phyloP scores from a whole-genome alignment of 805 yeast species.

The Saccharomyces jurei region DNA sequence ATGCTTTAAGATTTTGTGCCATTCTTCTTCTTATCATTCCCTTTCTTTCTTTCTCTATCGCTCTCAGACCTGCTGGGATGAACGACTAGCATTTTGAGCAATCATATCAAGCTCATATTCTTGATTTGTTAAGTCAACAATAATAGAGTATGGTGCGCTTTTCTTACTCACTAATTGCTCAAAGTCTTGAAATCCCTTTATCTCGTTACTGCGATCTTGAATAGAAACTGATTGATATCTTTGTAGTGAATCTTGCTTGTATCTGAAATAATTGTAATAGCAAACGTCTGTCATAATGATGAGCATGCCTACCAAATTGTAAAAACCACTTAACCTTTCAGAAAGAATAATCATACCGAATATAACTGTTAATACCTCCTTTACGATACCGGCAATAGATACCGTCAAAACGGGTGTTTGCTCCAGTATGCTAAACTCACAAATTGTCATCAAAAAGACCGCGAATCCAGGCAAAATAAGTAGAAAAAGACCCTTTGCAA shows the following conservation, averaged over 20 bases:
- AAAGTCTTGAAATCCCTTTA: background rate
- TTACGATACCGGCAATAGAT: slow-evolving; percentile 86
- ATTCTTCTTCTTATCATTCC: background rate
- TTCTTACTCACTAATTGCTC: slow-evolving; percentile 2
- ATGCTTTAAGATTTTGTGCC: background rate
- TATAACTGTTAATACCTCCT: slow-evolving; percentile 77
- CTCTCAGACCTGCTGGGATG: background rate
- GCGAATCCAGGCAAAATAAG: slow-evolving; percentile 74
- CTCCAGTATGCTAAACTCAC: slow-evolving; percentile 77
- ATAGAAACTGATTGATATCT: background rate
- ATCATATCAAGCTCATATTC: slow-evolving; percentile 9
- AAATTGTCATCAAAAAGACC: slow-evolving; percentile 83
- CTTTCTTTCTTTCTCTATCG: background rate
- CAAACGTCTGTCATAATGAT: slow-evolving; percentile 71
- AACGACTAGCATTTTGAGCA: background rate
- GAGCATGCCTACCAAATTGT: slow-evolving; percentile 66
- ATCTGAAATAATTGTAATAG: slow-evolving; percentile 73
- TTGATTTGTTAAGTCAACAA: slow-evolving; percentile 4
- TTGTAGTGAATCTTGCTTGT: slow-evolving; percentile 13
- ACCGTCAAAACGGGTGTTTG: slow-evolving; percentile 79
- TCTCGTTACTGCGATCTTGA: background rate
- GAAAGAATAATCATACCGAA: slow-evolving; percentile 62
- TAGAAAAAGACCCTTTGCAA: slow-evolving; percentile 45
- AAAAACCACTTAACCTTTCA: slow-evolving; percentile 51
- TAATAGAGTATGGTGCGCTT: slow-evolving; percentile 3